Conservation (phyloP, 1,139 yeast genomes). For the Geotrichum fermentans region DNA sequence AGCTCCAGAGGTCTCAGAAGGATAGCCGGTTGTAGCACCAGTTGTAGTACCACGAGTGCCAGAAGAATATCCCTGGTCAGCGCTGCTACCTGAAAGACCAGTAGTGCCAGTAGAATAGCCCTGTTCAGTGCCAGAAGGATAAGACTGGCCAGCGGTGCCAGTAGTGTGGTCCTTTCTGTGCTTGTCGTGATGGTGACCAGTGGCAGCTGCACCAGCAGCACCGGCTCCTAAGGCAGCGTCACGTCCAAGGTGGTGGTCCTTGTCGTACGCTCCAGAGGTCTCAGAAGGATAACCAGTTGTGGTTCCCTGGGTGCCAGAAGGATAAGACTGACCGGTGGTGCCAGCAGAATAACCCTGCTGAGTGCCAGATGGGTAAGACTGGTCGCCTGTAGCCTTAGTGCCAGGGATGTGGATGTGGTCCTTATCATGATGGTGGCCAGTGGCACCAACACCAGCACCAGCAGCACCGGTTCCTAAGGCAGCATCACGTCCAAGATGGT, state of each 20-base stretch:
- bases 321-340: not conserved
- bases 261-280: constrained; percentile 2
- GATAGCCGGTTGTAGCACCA: not conserved
- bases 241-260: constrained; percentile 10
- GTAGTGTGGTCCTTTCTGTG: not conserved
- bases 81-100: too few relatives aligned
- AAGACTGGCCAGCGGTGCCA: constrained; percentile 6
- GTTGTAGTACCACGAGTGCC: constrained; percentile 2
- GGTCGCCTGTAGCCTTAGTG: constrained; percentile 4
- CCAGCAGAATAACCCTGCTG: not conserved
- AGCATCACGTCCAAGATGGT: constrained; percentile 7
- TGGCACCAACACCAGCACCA: constrained; percentile 6
- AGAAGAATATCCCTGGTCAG: too few relatives aligned
- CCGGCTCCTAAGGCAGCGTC: constrained; percentile 11
- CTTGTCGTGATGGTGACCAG: constrained; percentile 5
- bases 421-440: not conserved
- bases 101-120: not conserved
- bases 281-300: constrained; percentile 5
- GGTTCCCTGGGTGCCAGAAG: not conserved
- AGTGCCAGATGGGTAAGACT: not conserved
- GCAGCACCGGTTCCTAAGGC: constrained; percentile 13
- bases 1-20: not conserved
- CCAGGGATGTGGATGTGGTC: constrained; percentile 1
- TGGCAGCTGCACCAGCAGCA: constrained; percentile 18
- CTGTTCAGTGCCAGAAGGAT: not conserved